These are phyloP conservation scores for Globisporangium viniferum DNA, from an alignment of 352 stramenopile genomes.

Conservation along the genomic window DNA sequence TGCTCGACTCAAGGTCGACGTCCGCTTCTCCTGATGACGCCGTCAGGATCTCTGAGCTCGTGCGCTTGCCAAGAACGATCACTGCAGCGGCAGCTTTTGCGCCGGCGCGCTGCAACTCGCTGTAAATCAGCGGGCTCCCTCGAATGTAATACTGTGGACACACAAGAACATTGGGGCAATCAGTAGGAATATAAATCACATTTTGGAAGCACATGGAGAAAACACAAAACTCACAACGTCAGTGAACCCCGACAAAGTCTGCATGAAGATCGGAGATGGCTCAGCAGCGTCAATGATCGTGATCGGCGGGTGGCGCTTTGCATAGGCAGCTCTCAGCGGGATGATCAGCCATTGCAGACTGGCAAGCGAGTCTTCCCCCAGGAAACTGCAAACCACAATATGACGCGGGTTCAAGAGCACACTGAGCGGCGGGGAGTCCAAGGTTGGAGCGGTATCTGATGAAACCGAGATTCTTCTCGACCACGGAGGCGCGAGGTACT, in stretches of 20 bases:
- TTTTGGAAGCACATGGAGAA: background rate
- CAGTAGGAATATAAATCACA: background rate
- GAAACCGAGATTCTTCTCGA: conserved; percentile 24
- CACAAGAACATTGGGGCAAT: background rate
- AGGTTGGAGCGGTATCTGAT: conserved; percentile 16
- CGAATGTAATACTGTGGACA: conserved; percentile 68
- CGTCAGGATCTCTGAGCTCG: conserved; percentile 31
- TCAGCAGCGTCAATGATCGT: conserved; percentile 77
- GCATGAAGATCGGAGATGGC: conserved; percentile 46
- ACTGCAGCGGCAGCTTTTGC: conserved; percentile 75
- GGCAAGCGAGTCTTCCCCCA: conserved; percentile 71
- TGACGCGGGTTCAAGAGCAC: conserved; percentile 65
- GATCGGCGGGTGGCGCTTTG: conserved; percentile 54
- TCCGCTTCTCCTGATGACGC: conserved; percentile 34
- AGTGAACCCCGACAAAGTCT: conserved; percentile 44
- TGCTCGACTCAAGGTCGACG: conserved; percentile 66
- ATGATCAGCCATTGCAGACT: conserved; percentile 78
- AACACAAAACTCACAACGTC: conserved; percentile 54
- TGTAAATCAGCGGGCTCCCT: conserved; percentile 74
- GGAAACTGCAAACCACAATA: conserved; percentile 82
- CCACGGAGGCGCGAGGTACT: conserved; percentile 18
- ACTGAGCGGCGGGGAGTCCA: conserved; percentile 51
- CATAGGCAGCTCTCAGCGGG: conserved; percentile 54
- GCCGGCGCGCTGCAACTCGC: conserved; percentile 73
- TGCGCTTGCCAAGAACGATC: conserved; percentile 76